Conservation (phyloP, 1,284 basidiomycete species). For the Cryptococcus hybrid region DNA sequence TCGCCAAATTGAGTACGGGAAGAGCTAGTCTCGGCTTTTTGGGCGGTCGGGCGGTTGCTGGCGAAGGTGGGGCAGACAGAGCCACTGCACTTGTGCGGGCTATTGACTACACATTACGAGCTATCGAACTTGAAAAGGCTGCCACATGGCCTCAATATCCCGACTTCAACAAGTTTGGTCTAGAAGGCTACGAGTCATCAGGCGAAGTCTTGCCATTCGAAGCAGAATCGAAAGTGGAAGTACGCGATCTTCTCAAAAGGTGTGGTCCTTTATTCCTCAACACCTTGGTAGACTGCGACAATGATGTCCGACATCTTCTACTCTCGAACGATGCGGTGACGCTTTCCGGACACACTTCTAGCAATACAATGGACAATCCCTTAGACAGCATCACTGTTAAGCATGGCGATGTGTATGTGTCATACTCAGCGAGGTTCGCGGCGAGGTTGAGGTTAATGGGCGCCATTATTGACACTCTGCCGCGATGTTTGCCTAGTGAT, state of each 20-base stretch:
- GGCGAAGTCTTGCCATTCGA: conserved; percentile 62
- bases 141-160: conserved; percentile 72
- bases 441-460: conserved; percentile 72
- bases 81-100: conserved; percentile 75
- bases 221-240: conserved; percentile 62
- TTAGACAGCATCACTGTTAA: conserved; percentile 47
- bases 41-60: conserved; percentile 58
- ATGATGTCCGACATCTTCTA: conserved; percentile 70
- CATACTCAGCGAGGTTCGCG: conserved; percentile 64
- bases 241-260: conserved; percentile 71
- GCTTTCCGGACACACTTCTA: conserved; percentile 59
- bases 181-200: conserved; percentile 64
- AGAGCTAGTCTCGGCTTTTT: conserved; percentile 74
- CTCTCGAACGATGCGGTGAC: conserved; percentile 82
- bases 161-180: conserved; percentile 62
- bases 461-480: conserved; percentile 81
- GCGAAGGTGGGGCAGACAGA: conserved; percentile 65
- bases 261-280: conserved; percentile 62
- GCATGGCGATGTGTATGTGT: conserved; percentile 67
- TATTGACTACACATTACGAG: conserved; percentile 67
- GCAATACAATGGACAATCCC: conserved; percentile 48
- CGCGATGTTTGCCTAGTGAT: conserved; percentile 65
- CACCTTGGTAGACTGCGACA: conserved; percentile 65
- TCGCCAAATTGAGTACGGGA: conserved; percentile 84
- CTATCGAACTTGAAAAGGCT: conserved; percentile 67